Conservation (phyloP, 805 yeast species). For the Wickerhamiella hasegawae region DNA sequence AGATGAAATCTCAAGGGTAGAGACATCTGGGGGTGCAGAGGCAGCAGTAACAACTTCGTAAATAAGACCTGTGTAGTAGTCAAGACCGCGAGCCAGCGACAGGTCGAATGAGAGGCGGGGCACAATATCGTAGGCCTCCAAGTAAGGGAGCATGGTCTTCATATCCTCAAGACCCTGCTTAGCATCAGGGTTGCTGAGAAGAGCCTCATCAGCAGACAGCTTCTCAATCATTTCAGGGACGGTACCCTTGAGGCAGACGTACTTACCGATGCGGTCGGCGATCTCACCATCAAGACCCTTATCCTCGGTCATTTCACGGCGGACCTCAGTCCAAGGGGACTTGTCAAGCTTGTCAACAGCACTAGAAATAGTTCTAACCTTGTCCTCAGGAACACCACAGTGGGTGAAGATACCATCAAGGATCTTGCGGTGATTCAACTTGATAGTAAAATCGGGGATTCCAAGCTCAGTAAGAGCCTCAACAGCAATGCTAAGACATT, state of each 20-base stretch:
- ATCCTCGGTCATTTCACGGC: conserved; percentile 80
- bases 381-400: conserved; percentile 88
- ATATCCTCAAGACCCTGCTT: conserved; percentile 70
- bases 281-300: conserved; percentile 82
- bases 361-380: conserved; percentile 80
- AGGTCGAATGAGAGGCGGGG: conserved; percentile 61
- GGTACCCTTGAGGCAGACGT: conserved; percentile 66
- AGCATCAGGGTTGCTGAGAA: conserved; percentile 56
- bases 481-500: conserved; percentile 60
- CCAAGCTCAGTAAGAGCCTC: conserved; percentile 79
- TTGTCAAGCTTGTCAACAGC: conserved; percentile 97
- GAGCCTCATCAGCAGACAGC: conserved; percentile 40
- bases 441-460: conserved; percentile 75
- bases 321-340: conserved; percentile 88
- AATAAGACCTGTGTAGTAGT: conserved; percentile 92
- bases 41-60: conserved; percentile 93
- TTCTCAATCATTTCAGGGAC: conserved; percentile 29
- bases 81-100: conserved; percentile 93
- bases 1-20: conserved; percentile 24
- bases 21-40: conserved; percentile 86
- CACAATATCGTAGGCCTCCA: conserved; percentile 63
- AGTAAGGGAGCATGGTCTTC: conserved; percentile 53
- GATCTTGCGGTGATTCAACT: conserved; percentile 88
- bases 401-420: conserved; percentile 91
- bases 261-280: conserved; percentile 85